phyloP scores from a whole-genome alignment of 2,329 filamentous ascomycete genomes.

The Fusarium protoensiforme region DNA sequence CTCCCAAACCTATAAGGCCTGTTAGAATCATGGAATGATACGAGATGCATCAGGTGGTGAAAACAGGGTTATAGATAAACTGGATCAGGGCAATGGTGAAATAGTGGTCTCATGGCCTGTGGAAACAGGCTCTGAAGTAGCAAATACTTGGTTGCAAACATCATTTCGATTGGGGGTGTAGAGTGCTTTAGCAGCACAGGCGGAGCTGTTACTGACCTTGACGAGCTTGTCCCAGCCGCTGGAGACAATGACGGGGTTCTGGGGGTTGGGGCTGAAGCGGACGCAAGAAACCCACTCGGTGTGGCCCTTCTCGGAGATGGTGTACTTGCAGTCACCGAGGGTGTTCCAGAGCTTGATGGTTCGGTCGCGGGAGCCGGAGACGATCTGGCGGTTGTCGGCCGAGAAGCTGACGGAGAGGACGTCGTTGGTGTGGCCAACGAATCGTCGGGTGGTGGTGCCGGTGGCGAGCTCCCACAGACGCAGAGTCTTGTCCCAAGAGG shows the following conservation, averaged over 20 bases:
- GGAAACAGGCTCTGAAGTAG: constrained; percentile 97
- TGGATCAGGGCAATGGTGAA: constrained; percentile 85
- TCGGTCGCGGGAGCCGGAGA: constrained; percentile 97
- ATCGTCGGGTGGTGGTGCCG: constrained; percentile 96
- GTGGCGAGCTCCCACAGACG: constrained; percentile 99
- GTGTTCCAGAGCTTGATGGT: constrained; percentile 99
- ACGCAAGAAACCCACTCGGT: constrained; percentile 99
- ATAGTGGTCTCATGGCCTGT: constrained; percentile 93
- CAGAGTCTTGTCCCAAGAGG: constrained; percentile 99
- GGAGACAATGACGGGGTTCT: constrained; percentile 99
- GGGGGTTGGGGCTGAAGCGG: constrained; percentile 99
- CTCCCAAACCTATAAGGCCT: constrained; percentile 86
- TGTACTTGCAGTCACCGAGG: constrained; percentile 99
- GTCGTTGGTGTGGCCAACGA: constrained; percentile 99
- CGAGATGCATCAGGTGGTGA: neutral
- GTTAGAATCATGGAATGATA: constrained; percentile 22
- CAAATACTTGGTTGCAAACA: constrained; percentile 99
- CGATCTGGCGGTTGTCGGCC: constrained; percentile 99
- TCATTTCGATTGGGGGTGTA: constrained; percentile 70
- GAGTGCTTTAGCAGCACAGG: neutral
- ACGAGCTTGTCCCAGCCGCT: constrained; percentile 99
- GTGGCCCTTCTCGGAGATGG: constrained; percentile 99
- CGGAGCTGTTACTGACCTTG: constrained; percentile 78
- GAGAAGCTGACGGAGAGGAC: constrained; percentile 99
- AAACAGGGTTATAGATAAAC: constrained; percentile 25